Percentiles rank a stretch among this genome's conserved stretches.
These are phyloP conservation scores for Phaffia tasmanica DNA, from an alignment of 768 basidiomycete genomes.

Conservation along the genomic window DNA sequence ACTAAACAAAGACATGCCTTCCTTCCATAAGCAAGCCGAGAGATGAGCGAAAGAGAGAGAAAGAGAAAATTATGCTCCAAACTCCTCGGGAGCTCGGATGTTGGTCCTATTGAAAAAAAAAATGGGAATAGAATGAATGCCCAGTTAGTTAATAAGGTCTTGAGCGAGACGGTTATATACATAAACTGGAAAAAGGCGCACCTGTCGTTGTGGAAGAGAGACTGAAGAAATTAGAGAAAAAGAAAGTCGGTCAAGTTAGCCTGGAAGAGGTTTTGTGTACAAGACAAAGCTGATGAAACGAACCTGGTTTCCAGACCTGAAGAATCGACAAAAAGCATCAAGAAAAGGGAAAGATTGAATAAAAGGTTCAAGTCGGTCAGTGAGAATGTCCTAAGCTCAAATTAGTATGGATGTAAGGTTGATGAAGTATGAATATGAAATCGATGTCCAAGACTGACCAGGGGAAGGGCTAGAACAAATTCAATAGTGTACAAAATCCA, in stretches of 20 bases:
- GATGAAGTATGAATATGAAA: not conserved
- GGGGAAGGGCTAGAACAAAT: conserved; percentile 19
- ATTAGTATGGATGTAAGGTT: not conserved
- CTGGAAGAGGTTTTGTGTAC: not conserved
- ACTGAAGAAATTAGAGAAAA: not conserved
- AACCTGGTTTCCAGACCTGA: conserved; percentile 26
- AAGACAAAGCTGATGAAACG: not conserved
- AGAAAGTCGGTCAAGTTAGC: not conserved
- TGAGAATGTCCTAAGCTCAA: not conserved
- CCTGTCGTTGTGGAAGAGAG: conserved; percentile 23
- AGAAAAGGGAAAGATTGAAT: not conserved
- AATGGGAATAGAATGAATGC: too few relatives aligned
- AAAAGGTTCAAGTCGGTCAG: not conserved
- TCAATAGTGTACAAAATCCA: not conserved
- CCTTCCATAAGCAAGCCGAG: not conserved
- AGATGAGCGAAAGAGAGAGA: not conserved
- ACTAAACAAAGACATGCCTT: not conserved
- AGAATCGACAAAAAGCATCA: not conserved
- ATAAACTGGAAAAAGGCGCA: too few relatives aligned
- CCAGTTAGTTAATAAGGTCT: too few relatives aligned
- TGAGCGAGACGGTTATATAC: too few relatives aligned
- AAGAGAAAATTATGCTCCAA: conserved; percentile 1
- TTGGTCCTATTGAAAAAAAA: not conserved
- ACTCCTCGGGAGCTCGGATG: conserved; percentile 20
- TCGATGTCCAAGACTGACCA: conserved; percentile 11